Evolutionary conservation across 2,329 filamentous ascomycete species (phyloP).

Genomic region (Talaromyces rugulosus): DNA sequence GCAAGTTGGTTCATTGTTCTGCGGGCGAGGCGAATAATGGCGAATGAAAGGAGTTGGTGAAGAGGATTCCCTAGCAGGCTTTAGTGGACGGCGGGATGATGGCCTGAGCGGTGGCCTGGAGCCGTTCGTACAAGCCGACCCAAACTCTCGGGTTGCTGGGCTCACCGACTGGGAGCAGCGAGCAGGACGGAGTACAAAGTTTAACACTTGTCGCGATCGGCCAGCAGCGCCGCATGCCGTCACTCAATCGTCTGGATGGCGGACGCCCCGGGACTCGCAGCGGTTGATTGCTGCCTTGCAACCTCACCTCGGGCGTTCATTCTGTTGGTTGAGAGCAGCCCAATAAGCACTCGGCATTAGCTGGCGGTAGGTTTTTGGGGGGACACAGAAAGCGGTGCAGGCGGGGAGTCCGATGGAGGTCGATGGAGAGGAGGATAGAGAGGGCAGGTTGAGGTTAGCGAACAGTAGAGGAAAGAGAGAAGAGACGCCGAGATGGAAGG

Average conservation of each 20-base stretch:
- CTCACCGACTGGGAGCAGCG: background rate
- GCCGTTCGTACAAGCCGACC: slow-evolving; percentile 7
- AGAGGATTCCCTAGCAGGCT: background rate
- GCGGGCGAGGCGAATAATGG: background rate
- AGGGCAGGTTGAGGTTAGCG: background rate
- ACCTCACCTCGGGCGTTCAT: background rate
- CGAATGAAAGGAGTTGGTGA: background rate
- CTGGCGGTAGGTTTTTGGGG: background rate
- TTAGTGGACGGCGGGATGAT: background rate
- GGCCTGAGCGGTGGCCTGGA: slow-evolving; percentile 1
- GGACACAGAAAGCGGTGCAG: background rate
- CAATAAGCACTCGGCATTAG: background rate
- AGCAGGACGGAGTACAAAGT: background rate
- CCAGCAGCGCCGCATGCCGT: background rate
- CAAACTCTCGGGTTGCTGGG: slow-evolving; percentile 10
- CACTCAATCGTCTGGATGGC: background rate
- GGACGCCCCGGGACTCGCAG: no score
- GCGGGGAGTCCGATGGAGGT: background rate
- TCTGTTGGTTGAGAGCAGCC: background rate
- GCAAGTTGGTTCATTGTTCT: background rate
- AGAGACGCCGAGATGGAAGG: background rate
- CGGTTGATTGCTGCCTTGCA: background rate
- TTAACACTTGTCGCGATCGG: background rate
- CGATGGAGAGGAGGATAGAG: background rate
- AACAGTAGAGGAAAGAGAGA: background rate